Percentiles rank a stretch among this genome's conserved stretches.
Conservation (phyloP, 768 basidiomycete species). For the Pilatotrama ljubarskyi region DNA sequence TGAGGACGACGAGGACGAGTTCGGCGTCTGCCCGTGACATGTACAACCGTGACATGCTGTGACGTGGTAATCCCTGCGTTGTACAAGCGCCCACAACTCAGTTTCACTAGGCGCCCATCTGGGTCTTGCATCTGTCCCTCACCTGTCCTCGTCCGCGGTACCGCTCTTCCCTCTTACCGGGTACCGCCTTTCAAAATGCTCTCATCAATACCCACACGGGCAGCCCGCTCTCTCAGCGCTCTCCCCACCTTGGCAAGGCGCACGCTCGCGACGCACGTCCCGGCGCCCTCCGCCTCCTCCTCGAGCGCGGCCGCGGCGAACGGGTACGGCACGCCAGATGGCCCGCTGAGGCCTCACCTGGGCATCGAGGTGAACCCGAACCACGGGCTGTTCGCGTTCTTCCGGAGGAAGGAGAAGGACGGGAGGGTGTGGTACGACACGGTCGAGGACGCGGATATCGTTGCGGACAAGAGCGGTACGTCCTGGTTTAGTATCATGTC, state of each 20-base stretch:
- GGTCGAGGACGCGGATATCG: slow-evolving; percentile 34
- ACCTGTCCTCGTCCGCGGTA: neutral
- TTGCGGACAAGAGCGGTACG: slow-evolving; percentile 39
- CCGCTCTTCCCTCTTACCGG: neutral
- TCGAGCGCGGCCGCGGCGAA: neutral
- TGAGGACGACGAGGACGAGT: neutral
- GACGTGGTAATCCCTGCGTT: neutral
- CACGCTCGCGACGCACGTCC: slow-evolving; percentile 15
- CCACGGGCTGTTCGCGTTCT: slow-evolving; percentile 80
- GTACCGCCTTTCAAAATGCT: slow-evolving; percentile 5
- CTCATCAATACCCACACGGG: neutral
- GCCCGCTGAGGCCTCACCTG: slow-evolving; percentile 43
- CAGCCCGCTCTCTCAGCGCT: slow-evolving; percentile 1
- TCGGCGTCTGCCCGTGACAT: neutral
- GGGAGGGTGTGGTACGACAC: slow-evolving; percentile 58
- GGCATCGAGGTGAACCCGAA: slow-evolving; percentile 50
- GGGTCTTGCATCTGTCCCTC: neutral
- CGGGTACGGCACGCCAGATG: slow-evolving; percentile 17
- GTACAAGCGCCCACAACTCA: neutral
- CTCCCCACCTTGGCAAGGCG: slow-evolving; percentile 1
- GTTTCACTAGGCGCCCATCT: neutral
- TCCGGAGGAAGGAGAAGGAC: slow-evolving; percentile 55
- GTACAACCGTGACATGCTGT: neutral
- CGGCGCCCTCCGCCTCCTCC: neutral
- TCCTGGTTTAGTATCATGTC: slow-evolving; percentile 12